Conservation (phyloP, 331 rosid genomes). For the Telfairia occidentalis region DNA sequence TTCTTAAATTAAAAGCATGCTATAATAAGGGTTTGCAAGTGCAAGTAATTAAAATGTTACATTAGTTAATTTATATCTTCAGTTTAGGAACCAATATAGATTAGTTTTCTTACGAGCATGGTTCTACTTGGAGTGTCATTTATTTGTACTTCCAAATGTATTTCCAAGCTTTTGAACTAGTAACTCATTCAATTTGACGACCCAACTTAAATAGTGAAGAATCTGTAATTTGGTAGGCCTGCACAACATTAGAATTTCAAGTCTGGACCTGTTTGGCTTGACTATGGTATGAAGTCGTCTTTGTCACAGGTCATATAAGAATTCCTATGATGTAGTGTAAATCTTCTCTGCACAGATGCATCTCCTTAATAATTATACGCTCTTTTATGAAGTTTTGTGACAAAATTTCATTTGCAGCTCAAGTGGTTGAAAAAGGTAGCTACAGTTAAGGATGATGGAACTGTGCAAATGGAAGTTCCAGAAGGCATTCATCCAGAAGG, state of each 20-base stretch:
- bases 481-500: constrained; percentile 28
- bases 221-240: background rate
- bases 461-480: constrained; percentile 60
- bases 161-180: too few relatives aligned
- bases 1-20: too few relatives aligned
- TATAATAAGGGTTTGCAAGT: too few relatives aligned
- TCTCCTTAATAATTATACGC: background rate
- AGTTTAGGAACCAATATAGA: too few relatives aligned
- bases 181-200: too few relatives aligned
- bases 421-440: constrained; percentile 41
- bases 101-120: too few relatives aligned
- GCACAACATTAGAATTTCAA: background rate
- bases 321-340: background rate
- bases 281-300: background rate
- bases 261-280: background rate
- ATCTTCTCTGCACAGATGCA: background rate
- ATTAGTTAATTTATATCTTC: too few relatives aligned
- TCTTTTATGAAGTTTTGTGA: background rate
- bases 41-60: too few relatives aligned
- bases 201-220: background rate
- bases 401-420: constrained; percentile 31
- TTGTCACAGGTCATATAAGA: background rate
- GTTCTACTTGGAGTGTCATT: too few relatives aligned
- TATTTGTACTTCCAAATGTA: too few relatives aligned
- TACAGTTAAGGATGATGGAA: constrained; percentile 50